Percentiles rank a stretch among this genome's conserved stretches.
phyloP scores from a whole-genome alignment of 73 alveolate genomes.

The Paramecium caudatum region DNA sequence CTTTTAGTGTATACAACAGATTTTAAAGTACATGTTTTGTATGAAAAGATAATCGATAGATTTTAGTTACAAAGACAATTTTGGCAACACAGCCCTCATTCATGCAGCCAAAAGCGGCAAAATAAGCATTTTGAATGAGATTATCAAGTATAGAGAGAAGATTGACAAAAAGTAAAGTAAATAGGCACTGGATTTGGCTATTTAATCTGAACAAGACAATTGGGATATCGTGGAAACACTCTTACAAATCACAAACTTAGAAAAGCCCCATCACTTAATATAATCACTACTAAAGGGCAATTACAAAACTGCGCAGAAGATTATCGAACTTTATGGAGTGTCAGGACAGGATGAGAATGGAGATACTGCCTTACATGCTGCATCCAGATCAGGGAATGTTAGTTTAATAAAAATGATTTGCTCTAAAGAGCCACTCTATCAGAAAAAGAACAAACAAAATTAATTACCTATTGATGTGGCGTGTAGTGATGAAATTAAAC shows the following conservation, averaged over 20 bases:
- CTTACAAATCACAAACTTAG: not conserved
- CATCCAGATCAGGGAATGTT: slow-evolving; percentile 27
- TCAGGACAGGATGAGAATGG: slow-evolving; percentile 54
- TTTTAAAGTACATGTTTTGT: not conserved
- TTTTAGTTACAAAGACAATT: slow-evolving; percentile 2
- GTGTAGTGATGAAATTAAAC: not conserved
- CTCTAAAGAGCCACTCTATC: not conserved
- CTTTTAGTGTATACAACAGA: not conserved
- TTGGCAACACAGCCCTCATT: slow-evolving; percentile 22
- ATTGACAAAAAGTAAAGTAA: not conserved
- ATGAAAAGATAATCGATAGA: not conserved
- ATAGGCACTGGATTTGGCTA: not conserved
- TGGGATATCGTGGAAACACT: slow-evolving; percentile 62
- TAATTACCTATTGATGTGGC: not conserved
- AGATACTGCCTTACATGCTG: slow-evolving; percentile 71
- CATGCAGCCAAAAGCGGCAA: slow-evolving; percentile 21
- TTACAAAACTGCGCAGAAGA: slow-evolving; percentile 13
- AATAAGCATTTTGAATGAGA: slow-evolving; percentile 15
- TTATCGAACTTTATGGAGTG: not conserved
- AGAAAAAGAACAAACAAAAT: not conserved
- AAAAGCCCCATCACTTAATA: slow-evolving; percentile 53
- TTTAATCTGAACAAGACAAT: slow-evolving; percentile 27
- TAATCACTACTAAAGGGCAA: not conserved
- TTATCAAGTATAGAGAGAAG: slow-evolving; percentile 20
- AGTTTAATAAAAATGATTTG: slow-evolving; percentile 65